These are phyloP conservation scores for Castanea crenata DNA, from an alignment of 306 rosid species.

Conservation along the genomic window DNA sequence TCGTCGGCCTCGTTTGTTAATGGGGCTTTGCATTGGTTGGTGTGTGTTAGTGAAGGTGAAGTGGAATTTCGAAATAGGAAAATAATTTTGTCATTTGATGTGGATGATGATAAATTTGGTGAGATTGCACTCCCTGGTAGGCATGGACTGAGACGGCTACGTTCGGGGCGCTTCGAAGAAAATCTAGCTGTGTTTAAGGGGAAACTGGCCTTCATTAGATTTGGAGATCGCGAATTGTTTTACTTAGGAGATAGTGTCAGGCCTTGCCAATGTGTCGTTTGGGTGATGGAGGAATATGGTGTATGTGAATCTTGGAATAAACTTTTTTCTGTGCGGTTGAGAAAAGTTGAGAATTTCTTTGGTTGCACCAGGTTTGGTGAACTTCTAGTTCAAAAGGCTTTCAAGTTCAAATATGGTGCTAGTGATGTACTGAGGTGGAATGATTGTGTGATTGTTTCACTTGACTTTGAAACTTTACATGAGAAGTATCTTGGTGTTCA, in stretches of 20 bases:
- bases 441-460: too few species aligned
- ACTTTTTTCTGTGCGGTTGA: background rate
- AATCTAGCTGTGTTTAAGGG: background rate
- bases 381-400: background rate
- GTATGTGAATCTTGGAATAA: background rate
- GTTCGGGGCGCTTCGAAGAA: too few species aligned
- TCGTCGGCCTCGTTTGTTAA: background rate
- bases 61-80: too few species aligned
- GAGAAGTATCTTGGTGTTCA: too few species aligned
- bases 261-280: background rate
- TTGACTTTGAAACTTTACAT: too few species aligned
- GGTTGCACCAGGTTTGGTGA: background rate
- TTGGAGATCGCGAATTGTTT: fast-evolving
- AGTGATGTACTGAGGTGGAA: too few species aligned
- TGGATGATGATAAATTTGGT: background rate
- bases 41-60: too few species aligned
- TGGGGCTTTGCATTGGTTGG: background rate
- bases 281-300: background rate
- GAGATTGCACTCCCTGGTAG: background rate
- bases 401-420: too few species aligned
- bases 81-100: background rate
- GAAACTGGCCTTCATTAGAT: background rate
- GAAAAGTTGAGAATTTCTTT: background rate
- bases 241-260: background rate
- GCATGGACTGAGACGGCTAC: too few species aligned